Evolutionary conservation across 495 filamentous ascomycete species (phyloP), one percentile per base, ranked within the genome.

Genomic region (Clavariopsis aquatica): DNA sequence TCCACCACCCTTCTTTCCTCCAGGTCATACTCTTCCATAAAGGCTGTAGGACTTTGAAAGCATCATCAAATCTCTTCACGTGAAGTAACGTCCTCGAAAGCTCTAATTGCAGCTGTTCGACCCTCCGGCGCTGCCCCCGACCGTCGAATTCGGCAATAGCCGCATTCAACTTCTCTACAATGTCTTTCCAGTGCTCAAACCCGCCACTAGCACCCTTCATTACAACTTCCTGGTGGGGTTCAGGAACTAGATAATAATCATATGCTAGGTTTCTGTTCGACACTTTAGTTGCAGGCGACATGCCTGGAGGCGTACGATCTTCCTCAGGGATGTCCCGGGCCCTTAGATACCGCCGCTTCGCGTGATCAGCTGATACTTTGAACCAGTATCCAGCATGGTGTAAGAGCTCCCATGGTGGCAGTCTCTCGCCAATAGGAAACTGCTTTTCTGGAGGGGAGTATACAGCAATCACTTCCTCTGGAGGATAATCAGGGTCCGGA

Each of bases 351-450:
- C 92, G 84, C 20, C 78, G 72, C 49, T 82, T 81, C 2, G 86
- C 75, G 66, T 91, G 86, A 52, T 84, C 86, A 0, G 88, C 84
- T 1, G 91, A 87, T 15, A 85, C 73, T 26, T 85, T 82, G 55
- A 89, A 84, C 90, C 93, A 97, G 72, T 95, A 97, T 0, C 92
- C 93, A 13, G 88, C 77, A 66, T 97, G 93, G 62, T 96, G 92
- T 5, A 97, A 80, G 12, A 85, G 75, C 57, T 97, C 88, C 85
- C 87, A 93, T 0, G 92, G 90, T 41, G 82, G 81, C 10, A 92
- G 75, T 46, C 84, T 78, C 68, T 95, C 91, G 1, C 77, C 76
- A 6, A 83, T 79, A 34, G 85, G 77, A 12, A 86, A 76, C 2
- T 77, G 78, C 73, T 93, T 95, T 69, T 96, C 91, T 0, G 86